Evolutionary conservation across 306 rosid species (phyloP), one percentile per base, ranked within the genome.

Genomic region (Cicer yamashitae): DNA sequence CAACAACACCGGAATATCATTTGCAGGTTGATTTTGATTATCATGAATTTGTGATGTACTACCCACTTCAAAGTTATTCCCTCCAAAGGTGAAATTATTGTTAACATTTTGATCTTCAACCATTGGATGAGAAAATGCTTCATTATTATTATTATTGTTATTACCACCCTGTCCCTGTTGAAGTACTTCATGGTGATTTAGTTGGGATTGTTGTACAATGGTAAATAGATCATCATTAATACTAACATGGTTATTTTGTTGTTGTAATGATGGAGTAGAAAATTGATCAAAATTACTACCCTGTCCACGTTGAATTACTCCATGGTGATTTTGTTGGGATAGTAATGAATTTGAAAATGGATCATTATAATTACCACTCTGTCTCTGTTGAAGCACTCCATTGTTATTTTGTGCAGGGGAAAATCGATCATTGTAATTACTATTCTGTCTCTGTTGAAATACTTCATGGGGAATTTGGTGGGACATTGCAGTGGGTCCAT

Each of bases 61-160:
- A 18, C 76, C 85, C 37, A 76, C 81, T 39, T 74, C 75, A 2
- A 79, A 67, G 66, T 44, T 66, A 10, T 17, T 77, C 60, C 5
- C 51, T 69, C 70, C 58, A 53, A 7, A 54, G 41, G 10, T 7
- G 8, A 56, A 34, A 60, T 40, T 30, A 67, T 56, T 69, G 1
- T 63, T 8, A 58, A 7, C 3, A 53, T 12, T 6, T 39, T 61
- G 61, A n/a, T 76, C 74, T 73, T 83, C 79, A 25, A 69, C 1
- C 25, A 69, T 46, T 43, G 73, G 75, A 2, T 58, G 57, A 10
- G 61, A 4, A 8, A 44, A 56, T 7, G 69, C 59, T 14, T 15
- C 10, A 65, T 10, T 10, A 34, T 41, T 41, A 25, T 25, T 25
- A 25, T 25, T 25, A 25, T 25, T 25, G 34, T 25, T 25, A 25